Base-by-base conservation (phyloP, 2,329 filamentous ascomycete species). In the Stachybotrys chartarum region DNA sequence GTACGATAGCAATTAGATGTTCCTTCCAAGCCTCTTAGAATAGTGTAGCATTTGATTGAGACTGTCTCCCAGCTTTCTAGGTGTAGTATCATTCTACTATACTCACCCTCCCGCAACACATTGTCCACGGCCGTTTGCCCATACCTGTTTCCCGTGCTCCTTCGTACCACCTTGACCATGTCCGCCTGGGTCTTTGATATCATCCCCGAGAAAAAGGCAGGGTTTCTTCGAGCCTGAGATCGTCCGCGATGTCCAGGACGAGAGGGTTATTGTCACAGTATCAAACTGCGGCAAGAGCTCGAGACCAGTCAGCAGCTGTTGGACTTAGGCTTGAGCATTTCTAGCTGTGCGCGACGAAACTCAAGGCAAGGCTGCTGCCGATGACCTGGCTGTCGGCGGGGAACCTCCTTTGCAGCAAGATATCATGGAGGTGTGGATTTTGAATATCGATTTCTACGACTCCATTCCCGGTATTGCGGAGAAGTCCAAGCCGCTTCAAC, bases 261-360 rank as follows among this genome's bases (percentile, higher is more conserved):
- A 76, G 59, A 68, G 68, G 1, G 72, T 71, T 47, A 72, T 80
- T 46, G 65, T 79, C 11, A 78, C 77, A 0, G 77, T 77, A 1
- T 63, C 68, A 24, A 79, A 78, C 56, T 64, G 58, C 5, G 77
- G 78, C 0, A 62, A 0, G 78, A 77, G 3, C 63, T 77, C n/a
- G 76, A 78, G 63, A 60, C 69, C 3, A 67, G 68, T 7, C 64
- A 66, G 0, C 72, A 78, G 56, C 67, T 79, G 39, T 66, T 74
- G 3, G 57, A 63, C 3, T 65, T 71, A 39, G 62, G 66, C 1
- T 61, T 75, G 7, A 66, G 66, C 6, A 69, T 73, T 80, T 55
- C 59, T 79, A 7, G 73, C 69, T 7, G 75, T 76, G 3, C 74
- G 77, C 2, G 71, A 67, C 3, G 54, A 61, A 1, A 31, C 59